phyloP scores from a whole-genome alignment of 257 asterid genomes.

The Ophiorrhiza pumila region DNA sequence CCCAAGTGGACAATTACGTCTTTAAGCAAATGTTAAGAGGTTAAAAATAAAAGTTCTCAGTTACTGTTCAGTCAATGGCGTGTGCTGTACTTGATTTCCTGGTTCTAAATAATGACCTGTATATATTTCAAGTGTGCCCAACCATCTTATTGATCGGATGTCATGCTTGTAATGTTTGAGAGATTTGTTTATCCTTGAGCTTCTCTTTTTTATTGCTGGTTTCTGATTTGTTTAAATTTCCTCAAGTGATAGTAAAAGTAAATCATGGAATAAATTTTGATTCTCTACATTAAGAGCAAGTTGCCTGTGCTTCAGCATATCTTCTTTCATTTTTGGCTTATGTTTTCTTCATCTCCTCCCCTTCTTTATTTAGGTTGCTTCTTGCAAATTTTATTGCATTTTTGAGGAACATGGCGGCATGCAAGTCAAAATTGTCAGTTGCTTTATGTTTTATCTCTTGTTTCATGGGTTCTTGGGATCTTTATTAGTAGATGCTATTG shows the following conservation, averaged over 20 bases:
- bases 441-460: too few relatives aligned
- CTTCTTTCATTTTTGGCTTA: too few relatives aligned
- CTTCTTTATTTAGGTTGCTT: too few relatives aligned
- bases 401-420: too few relatives aligned
- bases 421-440: too few relatives aligned
- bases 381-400: too few relatives aligned
- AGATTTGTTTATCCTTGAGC: slow-evolving; percentile 2
- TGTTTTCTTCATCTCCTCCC: neutral
- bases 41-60: slow-evolving; percentile 21
- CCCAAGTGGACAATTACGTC: slow-evolving; percentile 47
- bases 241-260: neutral
- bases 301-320: neutral
- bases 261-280: neutral
- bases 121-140: slow-evolving; percentile 36
- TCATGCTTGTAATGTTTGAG: slow-evolving; percentile 27
- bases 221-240: slow-evolving; percentile 6
- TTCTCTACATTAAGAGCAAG: neutral
- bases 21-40: slow-evolving; percentile 67
- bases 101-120: slow-evolving; percentile 53
- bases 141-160: slow-evolving; percentile 19
- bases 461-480: too few relatives aligned
- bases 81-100: slow-evolving; percentile 20
- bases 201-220: slow-evolving; percentile 6
- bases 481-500: too few relatives aligned
- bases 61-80: slow-evolving; percentile 22